These are phyloP conservation scores for Sporisorium iseilematis-ciliati DNA, from an alignment of 1,284 basidiomycete species.

Conservation along the genomic window DNA sequence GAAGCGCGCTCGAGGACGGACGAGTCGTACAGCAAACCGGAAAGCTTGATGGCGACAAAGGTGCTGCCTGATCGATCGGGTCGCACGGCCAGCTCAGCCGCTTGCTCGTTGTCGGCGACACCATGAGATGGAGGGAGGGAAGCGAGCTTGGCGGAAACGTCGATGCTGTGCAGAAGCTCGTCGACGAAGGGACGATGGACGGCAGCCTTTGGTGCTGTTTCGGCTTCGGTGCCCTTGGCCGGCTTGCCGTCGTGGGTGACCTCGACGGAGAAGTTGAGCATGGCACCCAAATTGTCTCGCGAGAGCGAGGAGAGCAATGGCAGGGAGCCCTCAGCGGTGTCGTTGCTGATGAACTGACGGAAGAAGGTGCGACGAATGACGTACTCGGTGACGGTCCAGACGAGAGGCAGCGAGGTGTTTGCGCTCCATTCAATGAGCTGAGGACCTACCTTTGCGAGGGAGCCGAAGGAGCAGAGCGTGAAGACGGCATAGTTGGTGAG, in stretches of 20 bases:
- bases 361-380: conserved; percentile 87
- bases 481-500: conserved; percentile 83
- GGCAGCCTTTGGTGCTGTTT: conserved; percentile 10
- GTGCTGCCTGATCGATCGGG: conserved; percentile 55
- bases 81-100: conserved; percentile 29
- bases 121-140: conserved; percentile 41
- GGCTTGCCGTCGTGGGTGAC: conserved; percentile 76
- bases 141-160: conserved; percentile 47
- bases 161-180: conserved; percentile 56
- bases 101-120: conserved; percentile 30
- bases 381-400: conserved; percentile 78
- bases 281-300: conserved; percentile 77
- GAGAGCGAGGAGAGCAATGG: conserved; percentile 76
- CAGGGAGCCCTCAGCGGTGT: conserved; percentile 79
- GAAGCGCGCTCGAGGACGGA: conserved; percentile 58
- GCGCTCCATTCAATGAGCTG: conserved; percentile 75
- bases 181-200: conserved; percentile 52
- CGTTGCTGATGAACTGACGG: conserved; percentile 88
- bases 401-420: conserved; percentile 77
- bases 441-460: conserved; percentile 82
- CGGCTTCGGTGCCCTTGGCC: conserved; percentile 73
- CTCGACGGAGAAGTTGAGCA: conserved; percentile 88
- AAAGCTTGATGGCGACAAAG: conserved; percentile 65
- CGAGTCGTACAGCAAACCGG: conserved; percentile 57
- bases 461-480: conserved; percentile 81